A percentile compares a stretch with the other conserved stretches of the same genome.
These are phyloP conservation scores for Colletotrichum trifolii DNA, from an alignment of 2,329 filamentous ascomycete species.

Conservation along the genomic window DNA sequence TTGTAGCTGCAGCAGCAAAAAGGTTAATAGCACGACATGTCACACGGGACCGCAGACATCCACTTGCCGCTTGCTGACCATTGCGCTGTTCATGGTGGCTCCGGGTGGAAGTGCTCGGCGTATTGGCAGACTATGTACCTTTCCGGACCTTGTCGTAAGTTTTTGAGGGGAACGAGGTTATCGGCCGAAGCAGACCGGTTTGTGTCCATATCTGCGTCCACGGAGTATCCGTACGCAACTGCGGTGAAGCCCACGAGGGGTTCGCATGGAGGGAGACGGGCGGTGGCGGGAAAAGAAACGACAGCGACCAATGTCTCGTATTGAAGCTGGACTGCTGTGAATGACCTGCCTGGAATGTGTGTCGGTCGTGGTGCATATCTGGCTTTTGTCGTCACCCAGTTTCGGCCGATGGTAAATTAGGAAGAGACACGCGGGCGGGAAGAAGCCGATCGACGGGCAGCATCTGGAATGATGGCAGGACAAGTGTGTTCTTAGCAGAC, in stretches of 20 bases:
- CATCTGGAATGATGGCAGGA: constrained; percentile 26
- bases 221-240: too few relatives aligned
- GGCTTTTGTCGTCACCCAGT: background rate
- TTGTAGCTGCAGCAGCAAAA: constrained; percentile 20
- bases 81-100: background rate
- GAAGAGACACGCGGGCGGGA: constrained; percentile 24
- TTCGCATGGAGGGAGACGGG: constrained; percentile 15
- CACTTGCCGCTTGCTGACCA: constrained; percentile 5
- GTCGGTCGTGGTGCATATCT: background rate
- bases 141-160: background rate
- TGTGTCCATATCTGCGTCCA: too few relatives aligned
- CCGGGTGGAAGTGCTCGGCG: too few relatives aligned
- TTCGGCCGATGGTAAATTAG: background rate
- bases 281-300: constrained; percentile 22
- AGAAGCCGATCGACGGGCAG: constrained; percentile 30
- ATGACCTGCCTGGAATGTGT: constrained; percentile 4
- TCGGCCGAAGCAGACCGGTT: constrained; percentile 4
- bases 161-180: background rate
- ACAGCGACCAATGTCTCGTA: constrained; percentile 25
- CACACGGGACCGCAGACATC: constrained; percentile 18
- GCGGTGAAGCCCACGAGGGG: constrained; percentile 14
- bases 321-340: background rate
- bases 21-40: constrained; percentile 37
- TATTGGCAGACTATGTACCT: too few relatives aligned
- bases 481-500: background rate